Evolutionary conservation across 192 early-diverging fungal species (phyloP), one percentile per base, ranked within the genome.

Genomic region (Mortierella hygrophila): DNA sequence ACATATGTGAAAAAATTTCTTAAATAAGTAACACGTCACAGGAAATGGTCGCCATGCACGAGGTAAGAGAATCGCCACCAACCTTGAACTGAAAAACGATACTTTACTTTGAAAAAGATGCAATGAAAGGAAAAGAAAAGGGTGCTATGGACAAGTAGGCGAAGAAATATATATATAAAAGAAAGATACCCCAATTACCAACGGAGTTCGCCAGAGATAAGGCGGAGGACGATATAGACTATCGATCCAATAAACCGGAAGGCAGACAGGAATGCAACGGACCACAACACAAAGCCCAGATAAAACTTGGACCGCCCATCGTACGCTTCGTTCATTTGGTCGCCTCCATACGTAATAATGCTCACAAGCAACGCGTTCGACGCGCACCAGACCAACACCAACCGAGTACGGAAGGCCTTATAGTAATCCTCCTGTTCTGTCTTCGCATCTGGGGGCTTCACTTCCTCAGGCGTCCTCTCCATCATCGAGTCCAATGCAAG

Each of bases 381-480:
- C 42, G 95, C 93, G 79, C 97, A 93, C 97, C 97, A 98, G 35
- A 90, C 82, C 6, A 98, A 89, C 29, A 98, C 93, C 41, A 97
- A 88, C 18, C 90, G 89, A 6, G 97, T 97, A 47, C 97, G 92
- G 93, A 97, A 98, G 47, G 93, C 92, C 74, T 93, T 93, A 91
- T 97, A 96, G 75, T 95, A 92, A 71, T 98, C 97, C 83, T 98
- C 97, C 82, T 93, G 94, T 83, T 97, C 95, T 6, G 92, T 93
- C 55, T 92, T 90, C 8, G 92, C 88, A 80, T 95, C 94, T 21
- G 89, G 81, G 84, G 54, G 84, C 13, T n/a, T 89, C 69, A 54
- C 81, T 9, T 91, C 90, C 54, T 89, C 80, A 18, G 77, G 74
- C 16, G 83, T 82, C 18, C 72, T 80, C 21, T 85, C 88, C 46